Evolutionary conservation across 208 protist genomes (phyloP).

Genomic region (Wallacemonas sp.): DNA sequence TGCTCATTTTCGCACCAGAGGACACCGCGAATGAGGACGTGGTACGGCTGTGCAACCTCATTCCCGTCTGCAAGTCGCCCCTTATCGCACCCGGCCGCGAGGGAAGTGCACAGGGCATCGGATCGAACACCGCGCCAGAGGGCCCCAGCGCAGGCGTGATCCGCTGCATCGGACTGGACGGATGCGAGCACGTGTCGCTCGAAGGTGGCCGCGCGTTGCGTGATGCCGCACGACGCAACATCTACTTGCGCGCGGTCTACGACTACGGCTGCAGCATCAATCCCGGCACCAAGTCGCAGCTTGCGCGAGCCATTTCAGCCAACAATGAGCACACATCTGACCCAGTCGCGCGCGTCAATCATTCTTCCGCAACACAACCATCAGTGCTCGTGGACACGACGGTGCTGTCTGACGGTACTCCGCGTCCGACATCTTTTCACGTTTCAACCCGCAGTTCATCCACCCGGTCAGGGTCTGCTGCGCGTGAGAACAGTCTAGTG

Average conservation of each 20-base stretch:
- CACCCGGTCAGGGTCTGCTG: not conserved
- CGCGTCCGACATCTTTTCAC: no score
- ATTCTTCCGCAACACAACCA: not conserved
- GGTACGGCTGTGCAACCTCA: not conserved
- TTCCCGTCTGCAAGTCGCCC: not conserved
- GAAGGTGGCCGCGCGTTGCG: slow-evolving; percentile 38
- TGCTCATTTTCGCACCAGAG: not conserved
- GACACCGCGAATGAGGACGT: not conserved
- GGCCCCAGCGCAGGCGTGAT: slow-evolving; percentile 3
- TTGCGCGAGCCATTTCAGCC: slow-evolving; percentile 19
- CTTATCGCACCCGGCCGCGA: not conserved
- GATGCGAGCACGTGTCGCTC: slow-evolving; percentile 21
- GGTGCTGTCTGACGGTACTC: no score
- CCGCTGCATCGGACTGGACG: slow-evolving; percentile 18
- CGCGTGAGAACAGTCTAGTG: not conserved
- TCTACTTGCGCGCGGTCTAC: slow-evolving; percentile 35
- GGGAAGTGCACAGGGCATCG: no score
- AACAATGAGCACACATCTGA: slow-evolving; percentile 17
- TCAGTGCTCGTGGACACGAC: no score
- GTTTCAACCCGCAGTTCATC: not conserved
- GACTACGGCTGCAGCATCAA: slow-evolving; percentile 47
- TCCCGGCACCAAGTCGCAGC: slow-evolving; percentile 29
- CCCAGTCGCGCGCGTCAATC: not conserved
- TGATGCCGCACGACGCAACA: slow-evolving; percentile 31
- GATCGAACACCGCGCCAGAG: no score